These are phyloP conservation scores for Panicum miliaceum DNA, from an alignment of 176 grass and related monocot genomes.

Conservation along the genomic window DNA sequence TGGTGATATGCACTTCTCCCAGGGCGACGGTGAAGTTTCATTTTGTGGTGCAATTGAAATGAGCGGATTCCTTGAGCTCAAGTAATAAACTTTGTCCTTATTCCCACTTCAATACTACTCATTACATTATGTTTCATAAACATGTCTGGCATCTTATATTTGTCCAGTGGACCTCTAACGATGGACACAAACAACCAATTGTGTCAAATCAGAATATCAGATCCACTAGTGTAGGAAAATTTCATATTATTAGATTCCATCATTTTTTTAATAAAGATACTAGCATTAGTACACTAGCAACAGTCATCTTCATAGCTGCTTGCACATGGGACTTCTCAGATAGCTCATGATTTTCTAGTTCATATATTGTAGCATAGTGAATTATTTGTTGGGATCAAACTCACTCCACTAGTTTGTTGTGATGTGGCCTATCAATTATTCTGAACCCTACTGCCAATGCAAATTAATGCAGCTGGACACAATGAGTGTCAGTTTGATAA, in stretches of 20 bases:
- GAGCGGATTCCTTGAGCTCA: slow-evolving; percentile 97
- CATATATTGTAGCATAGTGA: background rate
- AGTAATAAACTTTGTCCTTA: slow-evolving; percentile 61
- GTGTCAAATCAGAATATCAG: background rate
- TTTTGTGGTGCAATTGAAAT: slow-evolving; percentile 99
- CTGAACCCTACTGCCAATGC: background rate
- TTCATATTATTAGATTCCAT: background rate
- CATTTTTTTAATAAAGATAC: slow-evolving; percentile 14
- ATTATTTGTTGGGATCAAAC: slow-evolving; percentile 26
- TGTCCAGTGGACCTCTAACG: background rate
- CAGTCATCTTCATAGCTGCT: slow-evolving; percentile 4
- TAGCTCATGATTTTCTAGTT: slow-evolving; percentile 12
- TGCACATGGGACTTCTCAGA: slow-evolving; percentile 6
- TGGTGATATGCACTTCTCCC: slow-evolving; percentile 94
- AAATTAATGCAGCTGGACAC: background rate
- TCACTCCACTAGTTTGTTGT: background rate
- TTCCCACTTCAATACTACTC: slow-evolving; percentile 33
- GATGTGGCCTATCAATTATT: background rate
- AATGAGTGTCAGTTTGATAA: slow-evolving; percentile 7
- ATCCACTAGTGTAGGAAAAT: slow-evolving; percentile 19
- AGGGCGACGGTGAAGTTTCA: slow-evolving; percentile 88
- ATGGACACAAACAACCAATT: background rate
- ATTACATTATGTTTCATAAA: slow-evolving; percentile 3
- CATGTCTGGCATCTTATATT: background rate
- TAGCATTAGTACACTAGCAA: background rate